Evolutionary conservation across 345 rosid species (phyloP).

Genomic region (Arabidopsis arenosa): DNA sequence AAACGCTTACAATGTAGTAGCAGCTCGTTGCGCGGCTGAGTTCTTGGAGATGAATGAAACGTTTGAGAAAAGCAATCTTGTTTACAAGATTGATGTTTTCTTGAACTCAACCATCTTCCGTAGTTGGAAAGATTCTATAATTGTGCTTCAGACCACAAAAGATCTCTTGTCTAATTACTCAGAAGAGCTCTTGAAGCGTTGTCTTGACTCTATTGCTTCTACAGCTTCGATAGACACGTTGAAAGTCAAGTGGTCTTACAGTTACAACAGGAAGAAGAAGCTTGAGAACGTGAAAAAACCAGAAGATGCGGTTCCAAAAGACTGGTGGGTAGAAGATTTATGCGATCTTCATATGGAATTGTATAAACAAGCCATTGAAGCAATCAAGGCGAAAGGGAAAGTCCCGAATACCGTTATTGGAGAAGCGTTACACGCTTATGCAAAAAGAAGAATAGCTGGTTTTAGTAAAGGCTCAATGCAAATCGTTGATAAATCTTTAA

Average conservation of each 20-base stretch:
- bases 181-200: slow-evolving; percentile 32
- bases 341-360: slow-evolving; percentile 56
- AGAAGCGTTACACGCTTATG: slow-evolving; percentile 57
- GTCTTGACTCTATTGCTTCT: slow-evolving; percentile 53
- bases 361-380: slow-evolving; percentile 51
- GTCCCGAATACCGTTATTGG: slow-evolving; percentile 46
- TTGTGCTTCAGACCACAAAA: slow-evolving; percentile 54
- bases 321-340: slow-evolving; percentile 69
- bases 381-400: slow-evolving; percentile 47
- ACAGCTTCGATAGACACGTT: slow-evolving; percentile 53
- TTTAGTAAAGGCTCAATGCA: slow-evolving; percentile 58
- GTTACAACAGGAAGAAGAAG: slow-evolving; percentile 54
- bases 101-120: slow-evolving; percentile 55
- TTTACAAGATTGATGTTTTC: slow-evolving; percentile 64
- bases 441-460: slow-evolving; percentile 59
- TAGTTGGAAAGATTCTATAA: slow-evolving; percentile 63
- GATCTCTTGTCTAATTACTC: slow-evolving; percentile 31
- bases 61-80: slow-evolving; percentile 57
- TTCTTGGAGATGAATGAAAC: slow-evolving; percentile 62
- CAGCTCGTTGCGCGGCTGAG: slow-evolving; percentile 53
- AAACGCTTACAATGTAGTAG: slow-evolving; percentile 48
- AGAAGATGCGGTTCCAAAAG: slow-evolving; percentile 52
- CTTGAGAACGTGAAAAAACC: slow-evolving; percentile 49
- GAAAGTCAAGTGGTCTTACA: slow-evolving; percentile 59
- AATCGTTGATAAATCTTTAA: slow-evolving; percentile 52